phyloP scores from a whole-genome alignment of 2,329 filamentous ascomycete genomes.

The Ophiostoma australiae region DNA sequence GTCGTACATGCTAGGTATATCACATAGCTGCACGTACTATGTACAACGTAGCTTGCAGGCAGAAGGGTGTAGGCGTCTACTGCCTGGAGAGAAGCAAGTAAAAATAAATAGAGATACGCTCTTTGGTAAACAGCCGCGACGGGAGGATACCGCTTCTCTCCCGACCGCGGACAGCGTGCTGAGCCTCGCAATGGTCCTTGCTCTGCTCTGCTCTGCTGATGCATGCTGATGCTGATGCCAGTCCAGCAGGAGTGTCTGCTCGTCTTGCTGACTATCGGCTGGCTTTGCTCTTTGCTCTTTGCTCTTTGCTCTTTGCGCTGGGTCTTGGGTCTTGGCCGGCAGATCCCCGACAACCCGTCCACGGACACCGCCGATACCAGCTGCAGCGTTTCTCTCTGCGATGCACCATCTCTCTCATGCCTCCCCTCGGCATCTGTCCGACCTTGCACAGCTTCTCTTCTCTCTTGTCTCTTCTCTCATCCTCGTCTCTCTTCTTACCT shows the following conservation, averaged over 20 bases:
- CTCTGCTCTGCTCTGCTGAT: no score
- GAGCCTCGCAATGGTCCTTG: no score
- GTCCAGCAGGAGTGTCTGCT: no score
- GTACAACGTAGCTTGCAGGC: constrained; percentile 3
- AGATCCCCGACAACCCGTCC: background rate
- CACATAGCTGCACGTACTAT: background rate
- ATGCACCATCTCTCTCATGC: background rate
- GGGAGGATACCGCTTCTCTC: background rate
- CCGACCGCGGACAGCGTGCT: background rate
- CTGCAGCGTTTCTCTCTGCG: background rate
- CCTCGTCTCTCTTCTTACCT: background rate
- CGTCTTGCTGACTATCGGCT: no score
- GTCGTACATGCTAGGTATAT: background rate
- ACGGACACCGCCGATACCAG: background rate
- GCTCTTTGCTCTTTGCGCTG: background rate
- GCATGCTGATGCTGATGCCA: no score
- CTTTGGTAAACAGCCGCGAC: background rate
- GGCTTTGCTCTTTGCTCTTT: no score
- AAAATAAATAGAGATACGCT: background rate
- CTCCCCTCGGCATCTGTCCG: background rate
- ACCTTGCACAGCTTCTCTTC: background rate
- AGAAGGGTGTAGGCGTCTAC: background rate
- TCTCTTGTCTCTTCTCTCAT: background rate
- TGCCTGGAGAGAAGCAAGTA: no score
- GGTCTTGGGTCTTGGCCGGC: background rate